Evolutionary conservation across 345 rosid species (phyloP), one percentile per base, ranked within the genome.

Genomic region (Moringa oleifera): DNA sequence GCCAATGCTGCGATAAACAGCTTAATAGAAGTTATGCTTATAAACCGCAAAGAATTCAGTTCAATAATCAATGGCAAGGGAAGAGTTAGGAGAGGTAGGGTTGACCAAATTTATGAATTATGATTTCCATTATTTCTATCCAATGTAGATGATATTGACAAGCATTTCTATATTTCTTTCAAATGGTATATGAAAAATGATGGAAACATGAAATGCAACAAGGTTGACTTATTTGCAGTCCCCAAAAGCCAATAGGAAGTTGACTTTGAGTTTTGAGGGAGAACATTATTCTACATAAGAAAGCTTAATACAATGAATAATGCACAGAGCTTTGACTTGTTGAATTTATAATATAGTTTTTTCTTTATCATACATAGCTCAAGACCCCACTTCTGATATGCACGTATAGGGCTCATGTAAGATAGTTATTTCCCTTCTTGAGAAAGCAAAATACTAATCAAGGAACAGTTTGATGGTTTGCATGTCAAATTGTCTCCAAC

Each of bases 401-500:
- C 74, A 68, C n/a, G n/a, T n/a, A 33, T 33, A 33, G 37, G 11
- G 37, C 37, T 33, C 37, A 59, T 51, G n/a, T n/a, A 52, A 0
- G 59, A n/a, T 7, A 63, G 46, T 41, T 5, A 11, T 41, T 41
- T n/a, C 47, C 1, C 13, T 41, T 41, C 47, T 41, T 41, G 6
- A 41, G 47, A 41, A 41, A 41, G 47, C 12, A 41, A 41, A 41
- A 41, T 33, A 41, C 47, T 41, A 41, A 41, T 41, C 1, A 41
- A 41, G 47, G 12, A 9, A 41, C 47, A 9, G 1, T 41, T 1
- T 75, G 57, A 75, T 82, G 86, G 82, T 21, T 28, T 61, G 83
- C 93, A 79, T 85, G 83, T 75, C 47, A 41, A 41, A n/a, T 41
- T 41, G 47, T 11, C 47, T 41, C 12, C 47, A 41, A 41, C 13